phyloP scores from a whole-genome alignment of 108 stramenopile genomes.

The Cyclostephanos invisitatus region DNA sequence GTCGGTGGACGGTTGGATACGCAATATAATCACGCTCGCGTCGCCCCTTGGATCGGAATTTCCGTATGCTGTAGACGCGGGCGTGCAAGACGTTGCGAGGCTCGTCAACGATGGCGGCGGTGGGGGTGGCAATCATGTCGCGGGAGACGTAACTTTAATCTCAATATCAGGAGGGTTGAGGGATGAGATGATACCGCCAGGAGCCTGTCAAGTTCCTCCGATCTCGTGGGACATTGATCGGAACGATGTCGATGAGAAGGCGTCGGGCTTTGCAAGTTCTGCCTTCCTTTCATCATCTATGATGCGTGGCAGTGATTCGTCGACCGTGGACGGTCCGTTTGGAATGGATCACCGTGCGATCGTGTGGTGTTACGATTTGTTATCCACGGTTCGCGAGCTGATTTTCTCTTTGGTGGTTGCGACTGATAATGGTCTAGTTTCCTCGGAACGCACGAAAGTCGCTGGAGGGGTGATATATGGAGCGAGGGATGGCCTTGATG shows the following conservation, averaged over 20 bases:
- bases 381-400: slow-evolving; percentile 55
- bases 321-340: slow-evolving; percentile 14
- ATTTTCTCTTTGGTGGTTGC: slow-evolving; percentile 48
- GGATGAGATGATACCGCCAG: slow-evolving; percentile 82
- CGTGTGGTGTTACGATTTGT: slow-evolving; percentile 80
- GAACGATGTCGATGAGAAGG: background rate
- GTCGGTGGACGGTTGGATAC: slow-evolving; percentile 33
- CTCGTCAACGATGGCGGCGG: slow-evolving; percentile 27
- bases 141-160: slow-evolving; percentile 30
- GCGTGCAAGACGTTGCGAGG: slow-evolving; percentile 46
- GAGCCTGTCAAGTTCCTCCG: slow-evolving; percentile 43
- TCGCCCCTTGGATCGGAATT: slow-evolving; percentile 60
- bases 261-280: background rate
- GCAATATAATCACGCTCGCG: slow-evolving; percentile 65
- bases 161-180: slow-evolving; percentile 77
- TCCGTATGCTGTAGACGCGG: slow-evolving; percentile 65
- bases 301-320: background rate
- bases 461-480: slow-evolving; percentile 12
- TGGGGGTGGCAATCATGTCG: background rate
- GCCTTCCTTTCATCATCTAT: slow-evolving; percentile 35
- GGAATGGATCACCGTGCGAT: slow-evolving; percentile 87
- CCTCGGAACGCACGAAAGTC: slow-evolving; percentile 25
- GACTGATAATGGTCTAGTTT: slow-evolving; percentile 25
- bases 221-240: background rate
- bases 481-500: background rate